Conservation (phyloP, 2,329 filamentous ascomycete species). For the Xylariaceae sp. region DNA sequence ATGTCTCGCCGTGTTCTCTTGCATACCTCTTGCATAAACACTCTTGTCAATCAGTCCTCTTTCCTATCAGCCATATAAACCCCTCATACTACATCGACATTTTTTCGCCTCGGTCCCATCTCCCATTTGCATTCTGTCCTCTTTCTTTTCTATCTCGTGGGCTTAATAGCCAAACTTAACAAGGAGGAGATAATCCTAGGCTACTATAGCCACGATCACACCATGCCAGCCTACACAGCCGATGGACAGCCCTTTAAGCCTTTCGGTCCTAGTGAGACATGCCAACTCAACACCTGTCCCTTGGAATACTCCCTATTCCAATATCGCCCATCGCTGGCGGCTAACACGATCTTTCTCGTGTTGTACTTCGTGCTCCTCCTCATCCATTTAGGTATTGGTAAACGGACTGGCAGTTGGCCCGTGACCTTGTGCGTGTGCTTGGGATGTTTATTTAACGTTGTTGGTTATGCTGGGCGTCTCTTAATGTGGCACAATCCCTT, state of each 20-base stretch:
- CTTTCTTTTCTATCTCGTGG: too few relatives aligned
- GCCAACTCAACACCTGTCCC: conserved; percentile 46
- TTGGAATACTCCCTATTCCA: conserved; percentile 43
- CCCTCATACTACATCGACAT: too few relatives aligned
- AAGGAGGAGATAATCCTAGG: too few relatives aligned
- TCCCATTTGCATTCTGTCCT: too few relatives aligned
- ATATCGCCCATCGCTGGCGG: conserved; percentile 43
- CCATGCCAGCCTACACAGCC: too few relatives aligned
- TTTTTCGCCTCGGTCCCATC: too few relatives aligned
- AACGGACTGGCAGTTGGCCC: conserved; percentile 44
- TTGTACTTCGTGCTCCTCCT: conserved; percentile 45
- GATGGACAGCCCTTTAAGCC: conserved; percentile 6
- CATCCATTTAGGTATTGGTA: conserved; percentile 42
- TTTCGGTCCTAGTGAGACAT: conserved; percentile 47
- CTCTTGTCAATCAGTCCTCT: too few relatives aligned
- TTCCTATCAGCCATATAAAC: too few relatives aligned
- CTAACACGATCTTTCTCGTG: conserved; percentile 41
- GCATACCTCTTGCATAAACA: too few relatives aligned
- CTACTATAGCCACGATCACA: too few relatives aligned
- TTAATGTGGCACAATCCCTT: conserved; percentile 57
- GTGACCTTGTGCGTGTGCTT: conserved; percentile 50
- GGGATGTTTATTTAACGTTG: conserved; percentile 54
- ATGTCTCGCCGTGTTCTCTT: too few relatives aligned
- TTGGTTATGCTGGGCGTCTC: conserved; percentile 61
- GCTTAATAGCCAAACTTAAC: too few relatives aligned